These are phyloP conservation scores for Metarhizium guizhouense DNA, from an alignment of 2,329 filamentous ascomycete genomes.

Conservation along the genomic window DNA sequence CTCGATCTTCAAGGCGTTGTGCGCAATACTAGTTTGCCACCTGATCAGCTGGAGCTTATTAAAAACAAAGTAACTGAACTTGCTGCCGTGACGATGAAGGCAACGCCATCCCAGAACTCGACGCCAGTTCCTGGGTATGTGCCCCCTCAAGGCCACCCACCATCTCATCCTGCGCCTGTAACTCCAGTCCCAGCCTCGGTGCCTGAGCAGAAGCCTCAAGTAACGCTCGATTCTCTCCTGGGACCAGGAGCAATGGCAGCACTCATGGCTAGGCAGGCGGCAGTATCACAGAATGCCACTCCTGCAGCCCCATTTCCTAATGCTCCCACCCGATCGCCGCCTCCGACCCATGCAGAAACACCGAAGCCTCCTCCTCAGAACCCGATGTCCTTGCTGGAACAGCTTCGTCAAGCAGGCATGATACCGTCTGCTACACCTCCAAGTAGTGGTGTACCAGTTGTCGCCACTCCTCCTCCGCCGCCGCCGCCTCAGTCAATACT, in stretches of 20 bases:
- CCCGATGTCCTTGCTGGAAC: slow-evolving; percentile 55
- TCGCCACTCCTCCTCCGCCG: slow-evolving; percentile 19
- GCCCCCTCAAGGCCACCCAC: slow-evolving; percentile 20
- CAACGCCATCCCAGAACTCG: slow-evolving; percentile 31
- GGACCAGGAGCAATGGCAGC: slow-evolving; percentile 51
- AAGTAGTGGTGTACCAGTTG: slow-evolving; percentile 21
- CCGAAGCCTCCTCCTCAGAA: slow-evolving; percentile 25
- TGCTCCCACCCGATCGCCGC: slow-evolving; percentile 40
- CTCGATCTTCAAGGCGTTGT: slow-evolving; percentile 70
- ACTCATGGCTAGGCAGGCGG: slow-evolving; percentile 45
- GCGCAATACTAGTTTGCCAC: slow-evolving; percentile 66
- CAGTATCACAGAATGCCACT: slow-evolving; percentile 38
- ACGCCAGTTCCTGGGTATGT: slow-evolving; percentile 31
- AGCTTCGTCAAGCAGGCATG: slow-evolving; percentile 60
- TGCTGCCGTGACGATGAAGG: slow-evolving; percentile 51
- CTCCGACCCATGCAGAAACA: slow-evolving; percentile 31
- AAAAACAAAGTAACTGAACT: slow-evolving; percentile 77
- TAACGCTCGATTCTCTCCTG: slow-evolving; percentile 51
- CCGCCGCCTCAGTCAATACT: slow-evolving; percentile 21
- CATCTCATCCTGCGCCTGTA: slow-evolving; percentile 26
- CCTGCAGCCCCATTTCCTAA: slow-evolving; percentile 26
- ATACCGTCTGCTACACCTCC: slow-evolving; percentile 39
- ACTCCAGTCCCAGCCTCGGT: slow-evolving; percentile 21
- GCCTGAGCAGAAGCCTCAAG: slow-evolving; percentile 21
- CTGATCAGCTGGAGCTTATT: slow-evolving; percentile 75